These are phyloP conservation scores for Batkoa obscura DNA, from an alignment of 371 early-diverging fungal species.

Conservation along the genomic window DNA sequence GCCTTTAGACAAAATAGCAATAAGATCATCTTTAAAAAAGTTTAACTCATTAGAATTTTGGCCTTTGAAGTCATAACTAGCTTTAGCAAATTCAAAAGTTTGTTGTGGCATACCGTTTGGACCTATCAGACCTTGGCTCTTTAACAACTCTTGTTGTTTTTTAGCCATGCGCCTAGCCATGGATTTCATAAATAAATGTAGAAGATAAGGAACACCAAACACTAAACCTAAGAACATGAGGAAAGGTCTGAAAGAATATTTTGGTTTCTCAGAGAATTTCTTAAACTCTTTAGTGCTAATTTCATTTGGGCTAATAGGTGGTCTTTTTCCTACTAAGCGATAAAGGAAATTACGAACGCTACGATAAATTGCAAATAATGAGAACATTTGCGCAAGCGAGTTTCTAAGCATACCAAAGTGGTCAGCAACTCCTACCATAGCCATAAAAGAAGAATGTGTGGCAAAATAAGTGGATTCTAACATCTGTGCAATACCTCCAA, in stretches of 20 bases:
- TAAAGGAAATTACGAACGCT: slow-evolving; percentile 35
- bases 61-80: slow-evolving; percentile 64
- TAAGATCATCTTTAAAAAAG: slow-evolving; percentile 63
- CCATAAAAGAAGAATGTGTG: slow-evolving; percentile 92
- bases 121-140: slow-evolving; percentile 10
- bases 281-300: slow-evolving; percentile 47
- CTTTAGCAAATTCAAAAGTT: slow-evolving; percentile 66
- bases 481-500: slow-evolving; percentile 94
- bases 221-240: slow-evolving; percentile 59
- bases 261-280: slow-evolving; percentile 31
- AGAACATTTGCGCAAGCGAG: slow-evolving; percentile 63
- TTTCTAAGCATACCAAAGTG: slow-evolving; percentile 72
- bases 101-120: slow-evolving; percentile 15
- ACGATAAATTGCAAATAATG: slow-evolving; percentile 47
- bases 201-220: slow-evolving; percentile 75
- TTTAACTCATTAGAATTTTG: slow-evolving; percentile 58
- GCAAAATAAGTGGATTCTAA: slow-evolving; percentile 91
- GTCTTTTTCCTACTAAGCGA: slow-evolving; percentile 35
- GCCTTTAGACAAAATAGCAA: slow-evolving; percentile 61
- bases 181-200: slow-evolving; percentile 61
- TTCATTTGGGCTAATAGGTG: slow-evolving; percentile 41
- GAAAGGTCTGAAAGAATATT: slow-evolving; percentile 43
- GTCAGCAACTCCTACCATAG: slow-evolving; percentile 90
- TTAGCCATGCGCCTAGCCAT: slow-evolving; percentile 23
- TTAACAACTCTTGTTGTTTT: slow-evolving; percentile 11